Percentiles rank a stretch among this genome's conserved stretches.
Evolutionary conservation across 202 grass and related monocot genomes (phyloP).

Genomic region (Cymbopogon flexuosus): DNA sequence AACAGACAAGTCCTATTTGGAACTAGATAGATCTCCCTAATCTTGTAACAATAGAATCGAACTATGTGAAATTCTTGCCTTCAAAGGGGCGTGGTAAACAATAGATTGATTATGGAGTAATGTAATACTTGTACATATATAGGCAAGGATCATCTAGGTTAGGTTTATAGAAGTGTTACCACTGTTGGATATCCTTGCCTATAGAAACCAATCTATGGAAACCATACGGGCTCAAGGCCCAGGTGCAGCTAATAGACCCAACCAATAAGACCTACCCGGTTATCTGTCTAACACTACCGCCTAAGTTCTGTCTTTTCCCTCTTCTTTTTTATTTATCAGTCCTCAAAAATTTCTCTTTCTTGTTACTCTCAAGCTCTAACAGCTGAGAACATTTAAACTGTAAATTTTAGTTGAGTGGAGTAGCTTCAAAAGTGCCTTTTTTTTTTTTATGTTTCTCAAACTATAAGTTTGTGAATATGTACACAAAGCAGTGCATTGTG

Average conservation of each 20-base stretch:
- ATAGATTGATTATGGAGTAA: too few relatives aligned
- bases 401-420: not conserved
- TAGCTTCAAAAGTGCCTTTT: not conserved
- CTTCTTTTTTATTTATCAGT: conserved; percentile 1
- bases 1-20: not conserved
- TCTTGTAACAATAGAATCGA: not conserved
- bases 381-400: not conserved
- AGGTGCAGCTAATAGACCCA: too few relatives aligned
- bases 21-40: not conserved
- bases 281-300: not conserved
- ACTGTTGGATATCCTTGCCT: too few relatives aligned
- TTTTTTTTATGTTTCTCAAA: too few relatives aligned
- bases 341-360: not conserved
- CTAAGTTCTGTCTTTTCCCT: not conserved
- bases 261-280: too few relatives aligned
- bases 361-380: not conserved
- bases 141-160: too few relatives aligned
- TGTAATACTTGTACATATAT: too few relatives aligned
- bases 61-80: not conserved
- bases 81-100: not conserved
- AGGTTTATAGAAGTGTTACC: too few relatives aligned
- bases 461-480: not conserved
- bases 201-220: too few relatives aligned
- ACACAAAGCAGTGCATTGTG: not conserved
- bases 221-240: too few relatives aligned